Evolutionary conservation across 805 yeast genomes (phyloP).

Genomic region (Cephaloascus albidus): DNA sequence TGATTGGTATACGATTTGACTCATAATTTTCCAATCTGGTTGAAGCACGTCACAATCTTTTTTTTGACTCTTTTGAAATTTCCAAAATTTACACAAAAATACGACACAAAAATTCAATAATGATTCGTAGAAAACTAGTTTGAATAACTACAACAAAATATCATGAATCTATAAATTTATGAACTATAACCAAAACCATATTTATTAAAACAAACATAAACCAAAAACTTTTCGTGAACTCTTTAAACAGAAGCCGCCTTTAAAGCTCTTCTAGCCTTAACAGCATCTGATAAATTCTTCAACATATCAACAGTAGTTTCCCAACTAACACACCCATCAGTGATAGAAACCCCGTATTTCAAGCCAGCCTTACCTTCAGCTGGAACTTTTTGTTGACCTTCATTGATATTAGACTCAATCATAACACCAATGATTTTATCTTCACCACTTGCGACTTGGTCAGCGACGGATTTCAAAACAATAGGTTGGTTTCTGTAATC

Average conservation of each 20-base stretch:
- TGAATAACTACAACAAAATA: too few relatives aligned
- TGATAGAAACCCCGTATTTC: slow-evolving; percentile 91
- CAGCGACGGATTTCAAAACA: slow-evolving; percentile 76
- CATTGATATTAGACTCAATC: slow-evolving; percentile 90
- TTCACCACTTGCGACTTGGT: slow-evolving; percentile 78
- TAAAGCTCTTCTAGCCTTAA: slow-evolving; percentile 62
- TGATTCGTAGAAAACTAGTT: too few relatives aligned
- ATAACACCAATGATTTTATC: slow-evolving; percentile 79
- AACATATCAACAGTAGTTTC: slow-evolving; percentile 81
- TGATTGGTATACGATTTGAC: too few relatives aligned
- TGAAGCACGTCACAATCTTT: too few relatives aligned
- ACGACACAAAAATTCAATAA: too few relatives aligned
- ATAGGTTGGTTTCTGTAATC: slow-evolving; percentile 93
- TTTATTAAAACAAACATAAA: too few relatives aligned
- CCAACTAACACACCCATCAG: slow-evolving; percentile 95
- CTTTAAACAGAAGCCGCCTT: too few relatives aligned
- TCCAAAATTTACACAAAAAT: too few relatives aligned
- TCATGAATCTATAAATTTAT: too few relatives aligned
- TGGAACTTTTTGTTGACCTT: slow-evolving; percentile 84
- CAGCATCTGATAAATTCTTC: slow-evolving; percentile 72
- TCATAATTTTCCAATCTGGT: too few relatives aligned
- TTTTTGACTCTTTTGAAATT: too few relatives aligned
- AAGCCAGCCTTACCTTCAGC: slow-evolving; percentile 47
- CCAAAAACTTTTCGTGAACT: too few relatives aligned
- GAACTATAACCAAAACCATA: background rate